Evolutionary conservation across 768 basidiomycete genomes (phyloP).

Genomic region (Phylloporus arenicola): DNA sequence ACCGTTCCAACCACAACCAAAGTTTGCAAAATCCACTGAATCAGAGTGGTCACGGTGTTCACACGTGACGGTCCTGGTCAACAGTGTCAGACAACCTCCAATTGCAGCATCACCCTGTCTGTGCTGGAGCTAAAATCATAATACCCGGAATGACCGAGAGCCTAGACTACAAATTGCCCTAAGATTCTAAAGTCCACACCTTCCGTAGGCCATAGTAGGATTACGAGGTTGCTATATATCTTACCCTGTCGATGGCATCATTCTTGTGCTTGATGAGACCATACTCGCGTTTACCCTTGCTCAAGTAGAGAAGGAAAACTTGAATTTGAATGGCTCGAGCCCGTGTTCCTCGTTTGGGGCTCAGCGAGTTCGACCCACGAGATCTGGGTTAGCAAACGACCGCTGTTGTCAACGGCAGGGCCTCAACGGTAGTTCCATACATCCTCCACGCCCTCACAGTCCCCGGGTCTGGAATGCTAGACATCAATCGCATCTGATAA

Average conservation of each 20-base stretch:
- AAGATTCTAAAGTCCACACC: too few relatives aligned
- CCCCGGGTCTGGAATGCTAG: not conserved
- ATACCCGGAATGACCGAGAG: too few relatives aligned
- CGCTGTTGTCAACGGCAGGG: not conserved
- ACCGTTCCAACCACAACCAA: too few relatives aligned
- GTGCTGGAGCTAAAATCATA: too few relatives aligned
- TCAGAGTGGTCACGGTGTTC: too few relatives aligned
- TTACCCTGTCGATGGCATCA: not conserved
- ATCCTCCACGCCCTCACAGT: not conserved
- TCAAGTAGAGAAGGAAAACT: not conserved
- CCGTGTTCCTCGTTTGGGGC: not conserved
- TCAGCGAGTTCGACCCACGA: slow-evolving; percentile 1
- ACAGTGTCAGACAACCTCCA: too few relatives aligned
- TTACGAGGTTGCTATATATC: too few relatives aligned
- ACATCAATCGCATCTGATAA: not conserved
- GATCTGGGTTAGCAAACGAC: not conserved
- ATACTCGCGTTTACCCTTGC: not conserved
- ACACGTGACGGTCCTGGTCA: too few relatives aligned
- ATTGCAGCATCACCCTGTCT: too few relatives aligned
- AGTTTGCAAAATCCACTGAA: too few relatives aligned
- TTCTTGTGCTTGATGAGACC: not conserved
- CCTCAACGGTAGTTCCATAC: not conserved
- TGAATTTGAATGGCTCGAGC: slow-evolving; percentile 4
- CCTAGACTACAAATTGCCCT: too few relatives aligned
- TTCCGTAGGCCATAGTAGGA: too few relatives aligned